A percentile compares a stretch with the other conserved stretches of the same genome.
Evolutionary conservation across 2,329 filamentous ascomycete species (phyloP).

Genomic region (Acephala macrosclerotiorum): DNA sequence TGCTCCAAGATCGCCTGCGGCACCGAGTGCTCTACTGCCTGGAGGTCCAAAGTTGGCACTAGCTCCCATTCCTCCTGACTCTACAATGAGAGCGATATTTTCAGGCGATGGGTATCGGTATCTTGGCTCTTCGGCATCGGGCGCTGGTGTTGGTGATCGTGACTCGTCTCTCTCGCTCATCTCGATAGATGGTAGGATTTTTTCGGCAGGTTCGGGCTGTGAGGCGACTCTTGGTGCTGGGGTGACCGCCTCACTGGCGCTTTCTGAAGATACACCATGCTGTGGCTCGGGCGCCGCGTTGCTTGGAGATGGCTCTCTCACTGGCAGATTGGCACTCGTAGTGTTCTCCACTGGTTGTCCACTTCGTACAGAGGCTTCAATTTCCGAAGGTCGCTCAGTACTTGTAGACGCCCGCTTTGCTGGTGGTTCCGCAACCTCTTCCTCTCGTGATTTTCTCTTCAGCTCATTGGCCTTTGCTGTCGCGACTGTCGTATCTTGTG

Average conservation of each 20-base stretch:
- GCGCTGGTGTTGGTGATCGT: not conserved
- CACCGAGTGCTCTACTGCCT: constrained; percentile 7
- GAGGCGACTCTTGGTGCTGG: not conserved
- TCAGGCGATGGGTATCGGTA: constrained; percentile 30
- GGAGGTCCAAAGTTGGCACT: not conserved
- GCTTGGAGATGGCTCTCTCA: not conserved
- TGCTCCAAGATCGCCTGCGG: constrained; percentile 18
- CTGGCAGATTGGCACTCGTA: not conserved
- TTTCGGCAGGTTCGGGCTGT: not conserved
- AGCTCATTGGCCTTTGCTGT: not conserved
- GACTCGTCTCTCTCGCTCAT: not conserved
- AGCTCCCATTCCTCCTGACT: not conserved
- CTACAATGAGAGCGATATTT: constrained; percentile 22
- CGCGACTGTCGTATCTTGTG: not conserved
- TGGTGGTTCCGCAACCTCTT: not conserved
- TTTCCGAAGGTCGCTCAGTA: not conserved
- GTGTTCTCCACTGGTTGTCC: not conserved
- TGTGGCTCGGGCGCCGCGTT: not conserved
- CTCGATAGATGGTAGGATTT: constrained; percentile 10
- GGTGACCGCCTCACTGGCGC: not conserved
- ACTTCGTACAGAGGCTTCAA: not conserved
- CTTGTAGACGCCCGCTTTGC: not conserved
- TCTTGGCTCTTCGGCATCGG: constrained; percentile 4
- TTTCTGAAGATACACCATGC: not conserved
- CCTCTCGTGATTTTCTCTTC: constrained; percentile 7